A percentile compares a stretch with the other conserved stretches of the same genome.
phyloP scores from a whole-genome alignment of 305 asterid genomes.

The Rubia balearica region DNA sequence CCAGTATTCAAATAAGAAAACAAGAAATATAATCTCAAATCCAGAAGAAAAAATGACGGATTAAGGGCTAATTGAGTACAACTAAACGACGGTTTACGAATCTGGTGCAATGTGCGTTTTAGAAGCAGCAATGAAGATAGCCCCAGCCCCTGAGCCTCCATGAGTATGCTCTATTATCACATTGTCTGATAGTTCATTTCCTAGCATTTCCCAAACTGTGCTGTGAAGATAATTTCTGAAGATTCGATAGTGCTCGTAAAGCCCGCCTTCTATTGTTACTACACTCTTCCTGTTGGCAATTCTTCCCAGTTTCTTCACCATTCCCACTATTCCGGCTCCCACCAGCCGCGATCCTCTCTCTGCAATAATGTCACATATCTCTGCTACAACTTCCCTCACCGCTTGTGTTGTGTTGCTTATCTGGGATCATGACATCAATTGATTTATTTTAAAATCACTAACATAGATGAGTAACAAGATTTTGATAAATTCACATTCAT shows the following conservation, averaged over 20 bases:
- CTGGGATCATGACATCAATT: conserved; percentile 24
- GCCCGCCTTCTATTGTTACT: conserved; percentile 57
- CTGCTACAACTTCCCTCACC: conserved; percentile 54
- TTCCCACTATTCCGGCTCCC: conserved; percentile 74
- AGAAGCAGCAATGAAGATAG: conserved; percentile 60
- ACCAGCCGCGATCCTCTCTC: conserved; percentile 79
- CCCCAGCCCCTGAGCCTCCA: conserved; percentile 75
- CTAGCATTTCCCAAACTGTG: conserved; percentile 83
- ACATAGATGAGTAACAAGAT: neutral
- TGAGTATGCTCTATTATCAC: conserved; percentile 58
- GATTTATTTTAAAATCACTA: neutral
- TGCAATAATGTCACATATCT: conserved; percentile 69
- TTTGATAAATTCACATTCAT: too few relatives aligned
- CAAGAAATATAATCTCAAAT: too few relatives aligned
- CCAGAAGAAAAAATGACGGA: neutral
- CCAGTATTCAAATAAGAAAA: too few relatives aligned
- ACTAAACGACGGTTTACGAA: neutral
- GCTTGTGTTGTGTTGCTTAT: conserved; percentile 40
- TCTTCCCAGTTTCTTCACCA: conserved; percentile 56
- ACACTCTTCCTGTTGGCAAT: conserved; percentile 46
- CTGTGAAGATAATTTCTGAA: conserved; percentile 65
- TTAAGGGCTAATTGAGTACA: neutral
- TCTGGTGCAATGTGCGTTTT: conserved; percentile 34
- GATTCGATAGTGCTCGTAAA: conserved; percentile 64
- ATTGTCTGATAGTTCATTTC: conserved; percentile 53